These are phyloP conservation scores for Hyphodiscus sp. DNA, from an alignment of 2,329 filamentous ascomycete genomes.

Conservation along the genomic window DNA sequence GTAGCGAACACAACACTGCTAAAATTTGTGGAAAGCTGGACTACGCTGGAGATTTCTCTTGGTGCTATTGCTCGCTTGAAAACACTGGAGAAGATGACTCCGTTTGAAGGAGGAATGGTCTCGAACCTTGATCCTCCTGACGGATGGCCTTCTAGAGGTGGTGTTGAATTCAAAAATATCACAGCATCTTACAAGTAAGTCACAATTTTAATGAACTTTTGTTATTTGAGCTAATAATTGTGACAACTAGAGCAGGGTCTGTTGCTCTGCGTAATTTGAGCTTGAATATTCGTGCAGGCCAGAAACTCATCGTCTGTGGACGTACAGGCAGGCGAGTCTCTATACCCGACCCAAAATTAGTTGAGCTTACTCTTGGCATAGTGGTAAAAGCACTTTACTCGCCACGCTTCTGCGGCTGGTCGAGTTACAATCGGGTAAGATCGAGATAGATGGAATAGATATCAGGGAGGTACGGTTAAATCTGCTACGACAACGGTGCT, in stretches of 20 bases:
- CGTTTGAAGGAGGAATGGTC: conserved; percentile 28
- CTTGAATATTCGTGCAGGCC: conserved; percentile 40
- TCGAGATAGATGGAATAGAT: conserved; percentile 39
- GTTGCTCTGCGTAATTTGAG: conserved; percentile 30
- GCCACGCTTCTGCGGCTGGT: conserved; percentile 43
- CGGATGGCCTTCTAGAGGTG: conserved; percentile 31
- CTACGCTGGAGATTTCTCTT: conserved; percentile 50
- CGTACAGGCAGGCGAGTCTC: conserved; percentile 40
- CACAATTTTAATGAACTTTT: conserved; percentile 26
- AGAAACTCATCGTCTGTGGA: conserved; percentile 46
- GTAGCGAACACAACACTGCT: conserved; percentile 17
- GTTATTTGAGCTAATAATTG: conserved; percentile 32
- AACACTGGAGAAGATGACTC: conserved; percentile 39
- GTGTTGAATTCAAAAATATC: conserved; percentile 29
- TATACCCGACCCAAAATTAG: background rate
- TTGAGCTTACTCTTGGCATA: conserved; percentile 2
- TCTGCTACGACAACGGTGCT: conserved; percentile 31
- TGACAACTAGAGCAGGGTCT: conserved; percentile 27
- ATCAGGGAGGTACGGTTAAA: conserved; percentile 32
- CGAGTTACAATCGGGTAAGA: conserved; percentile 34
- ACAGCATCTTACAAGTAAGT: conserved; percentile 27
- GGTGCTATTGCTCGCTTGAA: conserved; percentile 51
- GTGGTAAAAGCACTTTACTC: conserved; percentile 38
- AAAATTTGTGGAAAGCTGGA: conserved; percentile 40
- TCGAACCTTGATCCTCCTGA: conserved; percentile 7